Evolutionary conservation across 2,329 filamentous ascomycete genomes (phyloP), one percentile per base, ranked within the genome.

Genomic region (Hypoxylon sp.): DNA sequence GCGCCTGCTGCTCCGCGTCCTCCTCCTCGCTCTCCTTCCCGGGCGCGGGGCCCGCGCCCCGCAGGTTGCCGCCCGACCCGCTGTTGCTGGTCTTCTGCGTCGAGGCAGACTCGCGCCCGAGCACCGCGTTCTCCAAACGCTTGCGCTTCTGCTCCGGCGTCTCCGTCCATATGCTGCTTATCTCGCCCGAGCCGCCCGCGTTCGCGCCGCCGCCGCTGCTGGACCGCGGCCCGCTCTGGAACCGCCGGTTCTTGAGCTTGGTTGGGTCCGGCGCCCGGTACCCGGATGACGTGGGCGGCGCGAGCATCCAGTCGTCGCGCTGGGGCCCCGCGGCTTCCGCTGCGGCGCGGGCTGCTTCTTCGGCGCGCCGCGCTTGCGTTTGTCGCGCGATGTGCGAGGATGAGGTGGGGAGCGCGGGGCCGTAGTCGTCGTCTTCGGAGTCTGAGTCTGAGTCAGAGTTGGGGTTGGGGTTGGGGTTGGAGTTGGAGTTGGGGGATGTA

Each of bases 71-170:
- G 37, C 40, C 14, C 7, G 11, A 14, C 8, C 22, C 49, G 33
- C 67, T 78, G 79, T 83, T 27, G 51, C 31, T 46, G 7, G 74
- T 84, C 85, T 70, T 87, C 87, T 74, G 88, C 51, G 80, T 80
- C 31, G n/a, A 81, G 40, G 53, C n/a, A 64, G 82, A 81, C 17
- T 82, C 82, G 2, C 95, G 88, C 0, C 95, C 95, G 73, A 98
- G 87, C 10, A 97, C 92, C 59, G 96, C 89, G 78, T 97, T 90
- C 74, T 92, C 90, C 22, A 98, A 81, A 42, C 93, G 87, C 79
- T 91, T 90, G 64, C 92, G 89, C 79, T 97, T 97, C 81, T 98
- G 88, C 78, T 95, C 92, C 0, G 94, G 92, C 7, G 94, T 97
- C 80, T 98, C 95, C 0, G 93, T 95, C 95, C 95, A 98, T 48